Base-by-base conservation (phyloP, 352 stramenopile genomes). In the Phytophthora kernoviae region DNA sequence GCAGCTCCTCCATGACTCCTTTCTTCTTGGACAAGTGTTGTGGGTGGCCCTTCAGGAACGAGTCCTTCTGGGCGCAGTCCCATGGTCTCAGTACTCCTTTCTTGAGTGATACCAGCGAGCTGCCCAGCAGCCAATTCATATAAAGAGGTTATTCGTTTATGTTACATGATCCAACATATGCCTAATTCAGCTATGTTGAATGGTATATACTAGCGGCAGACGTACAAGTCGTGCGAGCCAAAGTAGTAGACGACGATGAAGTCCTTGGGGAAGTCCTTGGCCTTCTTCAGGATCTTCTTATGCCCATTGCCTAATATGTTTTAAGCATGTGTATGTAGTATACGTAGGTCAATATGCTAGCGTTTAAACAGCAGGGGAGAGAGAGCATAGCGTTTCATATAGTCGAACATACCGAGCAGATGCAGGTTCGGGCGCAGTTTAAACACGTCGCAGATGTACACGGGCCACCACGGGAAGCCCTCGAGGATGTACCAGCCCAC, bases 401-500 rank as follows among this genome's bases (percentile, higher is more conserved):
- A 32, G 7, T 11, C 39, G 5, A 17, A n/a, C 43, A 18, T 49
- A 89, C 79, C 76, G 49, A 94, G 73, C 7, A 77, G 24, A 39
- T 92, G 68, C 42, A 94, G 72, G 2, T 79, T 86, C 0, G 75
- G 61, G 0, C 86, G 86, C 46, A 95, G 74, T 70, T 91, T 92
- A 33, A 64, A 74, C 42, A 84, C 71, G 70, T 95, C 86, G 51
- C 84, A 93, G 50, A 95, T 75, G 70, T 90, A 93, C 55, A 93
- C 84, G 47, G 86, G 86, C 86, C 86, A 95, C 86, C 86, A 95
- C 7, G 86, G 86, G 66, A 77, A 92, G 17, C 86, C 86, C 61
- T 93, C 84, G 11, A 95, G 75, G 54, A 95, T 93, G 70, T 89
- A 85, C 86, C 86, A 95, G 41, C 79, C 86, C 36, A 95, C 79